phyloP scores from a whole-genome alignment of 495 filamentous ascomycete species.

The Hypoxylon lienhwacheense region DNA sequence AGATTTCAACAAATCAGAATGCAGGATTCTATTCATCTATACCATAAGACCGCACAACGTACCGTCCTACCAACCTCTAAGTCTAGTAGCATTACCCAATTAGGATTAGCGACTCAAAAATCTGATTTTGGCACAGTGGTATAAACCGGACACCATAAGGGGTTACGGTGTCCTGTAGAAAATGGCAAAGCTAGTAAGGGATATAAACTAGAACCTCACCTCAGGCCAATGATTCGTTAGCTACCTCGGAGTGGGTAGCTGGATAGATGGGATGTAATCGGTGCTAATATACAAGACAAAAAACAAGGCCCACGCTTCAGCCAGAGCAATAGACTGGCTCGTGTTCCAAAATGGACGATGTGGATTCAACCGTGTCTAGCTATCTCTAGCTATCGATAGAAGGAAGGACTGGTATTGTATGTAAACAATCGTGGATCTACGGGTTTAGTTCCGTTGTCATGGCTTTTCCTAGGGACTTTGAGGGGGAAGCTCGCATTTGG shows the following conservation, averaged over 20 bases:
- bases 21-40: no score
- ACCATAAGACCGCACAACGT: no score
- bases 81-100: no score
- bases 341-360: slow-evolving; percentile 7
- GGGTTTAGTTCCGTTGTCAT: slow-evolving; percentile 19
- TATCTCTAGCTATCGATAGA: slow-evolving; percentile 18
- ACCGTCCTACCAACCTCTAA: no score
- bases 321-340: slow-evolving; percentile 15
- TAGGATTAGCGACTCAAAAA: no score
- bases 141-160: no score
- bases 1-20: no score
- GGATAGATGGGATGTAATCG: slow-evolving; percentile 19
- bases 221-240: slow-evolving; percentile 18
- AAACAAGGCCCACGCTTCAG: slow-evolving; percentile 29
- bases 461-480: slow-evolving; percentile 4
- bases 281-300: slow-evolving; percentile 25
- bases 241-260: no score
- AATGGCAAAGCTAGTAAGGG: slow-evolving; percentile 22
- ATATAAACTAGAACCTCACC: slow-evolving; percentile 14
- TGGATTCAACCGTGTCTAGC: slow-evolving; percentile 15
- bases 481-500: slow-evolving; percentile 7
- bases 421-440: slow-evolving; percentile 20
- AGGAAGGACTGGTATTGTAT: not conserved
- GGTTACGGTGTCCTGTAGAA: no score
- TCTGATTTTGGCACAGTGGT: no score